These are phyloP conservation scores for Aspergillus glaucus DNA, from an alignment of 2,329 filamentous ascomycete species.

Conservation along the genomic window DNA sequence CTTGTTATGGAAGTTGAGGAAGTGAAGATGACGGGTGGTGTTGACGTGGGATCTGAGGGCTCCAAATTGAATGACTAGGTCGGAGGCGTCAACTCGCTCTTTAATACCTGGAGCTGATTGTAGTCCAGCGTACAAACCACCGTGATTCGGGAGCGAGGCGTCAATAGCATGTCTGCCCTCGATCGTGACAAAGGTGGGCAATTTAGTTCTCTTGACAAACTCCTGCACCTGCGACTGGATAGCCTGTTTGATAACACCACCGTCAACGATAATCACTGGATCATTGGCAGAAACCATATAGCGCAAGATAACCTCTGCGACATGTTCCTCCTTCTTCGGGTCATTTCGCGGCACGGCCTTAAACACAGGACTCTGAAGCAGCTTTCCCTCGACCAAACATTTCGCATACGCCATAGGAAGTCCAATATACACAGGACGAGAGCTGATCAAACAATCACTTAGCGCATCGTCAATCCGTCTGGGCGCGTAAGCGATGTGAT, in stretches of 20 bases:
- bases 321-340: not conserved
- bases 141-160: not conserved
- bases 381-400: not conserved
- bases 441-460: not conserved
- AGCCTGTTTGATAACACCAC: not conserved
- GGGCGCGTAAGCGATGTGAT: not conserved
- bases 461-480: not conserved
- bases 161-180: not conserved
- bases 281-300: not conserved
- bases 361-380: not conserved
- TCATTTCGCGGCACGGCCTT: not conserved
- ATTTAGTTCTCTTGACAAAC: not conserved
- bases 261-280: not conserved
- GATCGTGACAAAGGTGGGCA: not conserved
- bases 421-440: not conserved
- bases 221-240: not conserved
- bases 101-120: not conserved
- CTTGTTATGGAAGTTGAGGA: not conserved
- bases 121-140: not conserved
- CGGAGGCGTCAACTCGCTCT: not conserved
- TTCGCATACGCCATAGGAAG: not conserved
- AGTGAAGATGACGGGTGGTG: not conserved
- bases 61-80: not conserved
- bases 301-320: not conserved
- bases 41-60: not conserved